Conservation (phyloP, 345 rosid genomes). For the Heritiera littoralis region DNA sequence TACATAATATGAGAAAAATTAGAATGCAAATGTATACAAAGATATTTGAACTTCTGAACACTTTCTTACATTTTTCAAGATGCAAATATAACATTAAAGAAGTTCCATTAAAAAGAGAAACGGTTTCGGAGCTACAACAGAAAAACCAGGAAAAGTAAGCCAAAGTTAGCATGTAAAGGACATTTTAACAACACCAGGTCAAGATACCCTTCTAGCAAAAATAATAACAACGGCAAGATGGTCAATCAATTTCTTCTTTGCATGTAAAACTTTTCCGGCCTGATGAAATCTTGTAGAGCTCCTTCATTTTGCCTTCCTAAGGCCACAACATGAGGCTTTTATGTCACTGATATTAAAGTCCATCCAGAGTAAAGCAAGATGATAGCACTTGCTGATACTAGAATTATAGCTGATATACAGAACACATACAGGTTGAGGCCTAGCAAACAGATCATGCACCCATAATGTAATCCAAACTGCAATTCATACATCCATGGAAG, state of each 20-base stretch:
- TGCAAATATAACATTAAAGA: neutral
- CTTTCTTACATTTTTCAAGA: slow-evolving; percentile 1
- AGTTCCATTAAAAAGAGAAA: neutral
- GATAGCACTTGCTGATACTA: neutral
- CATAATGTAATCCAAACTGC: slow-evolving; percentile 2
- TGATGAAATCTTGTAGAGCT: neutral
- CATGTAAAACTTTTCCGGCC: neutral
- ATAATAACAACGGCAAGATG: neutral
- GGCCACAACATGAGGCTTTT: neutral
- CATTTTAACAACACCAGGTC: neutral
- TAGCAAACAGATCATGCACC: neutral
- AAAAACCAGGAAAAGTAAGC: neutral
- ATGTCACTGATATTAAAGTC: neutral
- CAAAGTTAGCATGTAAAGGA: neutral
- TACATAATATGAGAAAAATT: neutral
- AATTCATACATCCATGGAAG: neutral
- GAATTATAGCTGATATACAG: neutral
- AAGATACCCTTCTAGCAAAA: neutral
- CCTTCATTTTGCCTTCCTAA: neutral
- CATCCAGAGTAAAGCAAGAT: neutral
- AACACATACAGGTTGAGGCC: neutral
- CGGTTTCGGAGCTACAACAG: neutral
- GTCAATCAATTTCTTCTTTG: neutral
- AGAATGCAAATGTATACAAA: neutral
- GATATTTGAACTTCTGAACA: neutral